Evolutionary conservation across 2,329 filamentous ascomycete species (phyloP).

Genomic region (Huntiella omanensis): DNA sequence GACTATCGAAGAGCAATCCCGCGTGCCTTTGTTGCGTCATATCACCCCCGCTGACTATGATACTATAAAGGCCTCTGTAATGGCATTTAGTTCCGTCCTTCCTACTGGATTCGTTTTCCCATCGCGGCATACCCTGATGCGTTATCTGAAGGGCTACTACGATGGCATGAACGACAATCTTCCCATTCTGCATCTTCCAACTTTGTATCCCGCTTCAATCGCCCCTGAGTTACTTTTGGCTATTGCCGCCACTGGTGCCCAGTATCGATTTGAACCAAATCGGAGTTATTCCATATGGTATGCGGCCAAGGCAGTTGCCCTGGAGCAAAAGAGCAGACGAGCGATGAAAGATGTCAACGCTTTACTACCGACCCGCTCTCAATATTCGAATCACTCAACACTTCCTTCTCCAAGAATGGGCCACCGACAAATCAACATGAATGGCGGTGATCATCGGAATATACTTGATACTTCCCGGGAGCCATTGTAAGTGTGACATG

Average conservation of each 20-base stretch:
- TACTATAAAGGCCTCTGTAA: constrained; percentile 37
- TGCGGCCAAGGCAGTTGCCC: constrained; percentile 36
- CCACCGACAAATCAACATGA: constrained; percentile 38
- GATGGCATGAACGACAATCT: constrained; percentile 42
- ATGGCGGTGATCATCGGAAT: constrained; percentile 35
- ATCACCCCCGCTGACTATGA: constrained; percentile 36
- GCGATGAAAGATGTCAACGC: constrained; percentile 38
- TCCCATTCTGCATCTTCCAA: constrained; percentile 47
- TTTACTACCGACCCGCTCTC: constrained; percentile 34
- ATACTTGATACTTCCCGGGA: constrained; percentile 40
- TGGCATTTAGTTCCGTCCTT: constrained; percentile 41
- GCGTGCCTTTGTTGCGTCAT: constrained; percentile 21
- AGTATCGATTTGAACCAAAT: constrained; percentile 44
- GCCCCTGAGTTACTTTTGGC: constrained; percentile 50
- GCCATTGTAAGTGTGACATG: constrained; percentile 31
- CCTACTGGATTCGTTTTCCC: constrained; percentile 47
- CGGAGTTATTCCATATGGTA: constrained; percentile 42
- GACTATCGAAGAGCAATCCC: constrained; percentile 17
- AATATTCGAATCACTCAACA: constrained; percentile 41
- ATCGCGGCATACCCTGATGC: constrained; percentile 46
- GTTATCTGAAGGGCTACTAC: constrained; percentile 53
- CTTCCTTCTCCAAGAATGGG: constrained; percentile 37
- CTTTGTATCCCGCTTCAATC: constrained; percentile 42
- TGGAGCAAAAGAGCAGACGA: constrained; percentile 38
- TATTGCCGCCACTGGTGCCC: constrained; percentile 47